Evolutionary conservation across 495 filamentous ascomycete species (phyloP).

Genomic region (Podospora anserina): DNA sequence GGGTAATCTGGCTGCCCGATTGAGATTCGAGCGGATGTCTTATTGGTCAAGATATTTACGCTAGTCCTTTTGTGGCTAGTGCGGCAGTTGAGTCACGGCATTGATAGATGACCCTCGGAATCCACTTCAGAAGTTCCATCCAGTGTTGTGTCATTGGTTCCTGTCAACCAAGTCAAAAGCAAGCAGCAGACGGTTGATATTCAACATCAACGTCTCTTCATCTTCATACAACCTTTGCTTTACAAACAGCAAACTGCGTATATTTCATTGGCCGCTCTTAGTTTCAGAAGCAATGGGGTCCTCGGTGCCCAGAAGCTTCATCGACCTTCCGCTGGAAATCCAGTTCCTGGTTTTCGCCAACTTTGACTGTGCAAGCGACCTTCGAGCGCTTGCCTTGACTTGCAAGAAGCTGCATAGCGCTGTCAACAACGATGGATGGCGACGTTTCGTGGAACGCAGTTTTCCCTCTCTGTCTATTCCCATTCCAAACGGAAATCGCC

Average conservation of each 20-base stretch:
- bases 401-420: constrained; percentile 32
- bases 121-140: neutral
- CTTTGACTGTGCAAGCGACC: constrained; percentile 38
- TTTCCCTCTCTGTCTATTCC: constrained; percentile 37
- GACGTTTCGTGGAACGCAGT: constrained; percentile 39
- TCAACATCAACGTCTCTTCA: neutral
- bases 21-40: neutral
- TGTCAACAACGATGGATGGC: constrained; percentile 39
- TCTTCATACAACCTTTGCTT: neutral
- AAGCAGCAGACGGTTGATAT: neutral
- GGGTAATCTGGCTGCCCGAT: neutral
- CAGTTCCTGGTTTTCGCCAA: constrained; percentile 37
- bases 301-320: constrained; percentile 1
- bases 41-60: neutral
- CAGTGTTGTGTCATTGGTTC: neutral
- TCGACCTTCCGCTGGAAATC: constrained; percentile 40
- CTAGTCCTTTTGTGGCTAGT: neutral
- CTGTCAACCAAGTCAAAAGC: neutral
- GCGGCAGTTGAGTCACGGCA: neutral
- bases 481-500: constrained; percentile 6
- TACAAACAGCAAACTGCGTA: neutral
- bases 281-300: neutral
- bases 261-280: neutral
- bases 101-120: neutral
- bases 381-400: constrained; percentile 33